Evolutionary conservation across 1,139 yeast species (phyloP), one percentile per base, ranked within the genome.

Genomic region (Magnusiomyces magnusii): DNA sequence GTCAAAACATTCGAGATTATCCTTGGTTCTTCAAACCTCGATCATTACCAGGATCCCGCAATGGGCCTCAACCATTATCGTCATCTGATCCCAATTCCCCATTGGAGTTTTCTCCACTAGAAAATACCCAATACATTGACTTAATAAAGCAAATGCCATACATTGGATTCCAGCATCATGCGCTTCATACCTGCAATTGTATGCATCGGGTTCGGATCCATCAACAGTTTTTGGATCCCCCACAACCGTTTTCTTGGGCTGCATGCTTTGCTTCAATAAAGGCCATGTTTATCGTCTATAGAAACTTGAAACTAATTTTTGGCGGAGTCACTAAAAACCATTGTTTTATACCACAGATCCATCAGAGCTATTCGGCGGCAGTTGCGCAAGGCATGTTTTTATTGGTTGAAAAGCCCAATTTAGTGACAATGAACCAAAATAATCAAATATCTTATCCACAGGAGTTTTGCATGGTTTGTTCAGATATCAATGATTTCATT

Each of bases 191-290:
- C 0, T 68, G 70, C 60, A 66, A 69, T 47, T 69, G 71, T 60
- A 68, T 68, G 57, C 71, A 69, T 50, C 62, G 72, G 58, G 68
- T 69, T 53, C 65, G 71, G 59, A 60, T 69, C 15, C 68, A 67
- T 60, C 71, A 68, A 27, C 68, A 63, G 36, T 69, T 65, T 53
- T 57, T 69, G 9, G 63, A 65, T 25, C 67, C 67, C 24, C 65
- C 64, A n/a, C 62, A 66, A 15, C 69, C 69, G 13, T 57, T 66
- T 27, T 70, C 71, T 1, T 67, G 68, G 68, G 67, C 68, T 41
- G 66, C 68, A 50, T 69, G 68, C 9, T 62, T 65, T 44, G 54
- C 65, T 3, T 60, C 69, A 1, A 70, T 71, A 1, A 67, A 60
- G 54, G 58, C 68, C 3, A 44, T 68, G 53, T 68, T 69, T 57